phyloP scores from a whole-genome alignment of 2,329 filamentous ascomycete genomes.

The Alternaria burnsii region DNA sequence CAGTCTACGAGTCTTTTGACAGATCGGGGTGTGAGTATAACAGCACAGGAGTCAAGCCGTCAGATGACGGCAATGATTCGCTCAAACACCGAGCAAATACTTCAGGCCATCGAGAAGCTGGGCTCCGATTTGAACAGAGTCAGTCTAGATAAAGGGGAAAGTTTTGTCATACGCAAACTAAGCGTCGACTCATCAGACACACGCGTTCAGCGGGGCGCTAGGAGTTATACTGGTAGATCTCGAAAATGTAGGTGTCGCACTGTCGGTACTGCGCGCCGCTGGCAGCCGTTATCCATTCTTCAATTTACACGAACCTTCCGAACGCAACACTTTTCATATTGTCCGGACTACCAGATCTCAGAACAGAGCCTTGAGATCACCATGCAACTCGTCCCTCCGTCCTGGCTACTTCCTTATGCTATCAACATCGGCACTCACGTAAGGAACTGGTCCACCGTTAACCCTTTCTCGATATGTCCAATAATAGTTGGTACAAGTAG shows the following conservation, averaged over 20 bases:
- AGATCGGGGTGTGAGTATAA: too few relatives aligned
- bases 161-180: background rate
- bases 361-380: background rate
- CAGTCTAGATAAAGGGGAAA: background rate
- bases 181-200: background rate
- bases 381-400: background rate
- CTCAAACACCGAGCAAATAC: background rate
- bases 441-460: background rate
- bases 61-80: too few relatives aligned
- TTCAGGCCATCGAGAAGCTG: background rate
- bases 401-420: background rate
- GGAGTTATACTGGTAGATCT: rapidly evolving
- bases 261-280: too few relatives aligned
- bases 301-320: too few relatives aligned
- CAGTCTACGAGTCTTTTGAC: too few relatives aligned
- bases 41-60: too few relatives aligned
- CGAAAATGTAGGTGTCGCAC: background rate
- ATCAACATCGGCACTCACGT: background rate
- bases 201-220: too few relatives aligned
- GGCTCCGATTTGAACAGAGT: background rate
- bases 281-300: too few relatives aligned
- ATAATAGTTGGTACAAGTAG: background rate
- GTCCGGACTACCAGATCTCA: background rate
- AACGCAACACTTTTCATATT: background rate
- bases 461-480: rapidly evolving